Base-by-base conservation (phyloP, 306 rosid species). In the Herpetospermum pedunculosum region DNA sequence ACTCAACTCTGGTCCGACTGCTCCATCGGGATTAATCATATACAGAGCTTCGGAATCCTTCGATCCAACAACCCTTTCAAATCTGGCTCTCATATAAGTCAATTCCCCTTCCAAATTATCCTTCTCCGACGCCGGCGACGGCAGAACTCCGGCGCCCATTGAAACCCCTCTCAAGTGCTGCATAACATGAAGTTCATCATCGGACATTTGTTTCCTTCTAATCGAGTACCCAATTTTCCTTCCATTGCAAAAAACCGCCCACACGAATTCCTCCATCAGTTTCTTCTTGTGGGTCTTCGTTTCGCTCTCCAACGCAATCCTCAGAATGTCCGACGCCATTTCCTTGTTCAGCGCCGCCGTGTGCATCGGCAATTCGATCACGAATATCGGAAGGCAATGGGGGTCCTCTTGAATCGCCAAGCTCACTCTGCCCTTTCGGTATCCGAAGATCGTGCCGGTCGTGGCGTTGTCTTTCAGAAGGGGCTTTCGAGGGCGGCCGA, bases 101-200 rank as follows among this genome's bases (percentile, higher is more conserved):
- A 94, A 69, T 72, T 94, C 97, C 0, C 97, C 97, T 10, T 94
- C 97, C 3, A 76, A 75, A 15, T 57, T 68, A 12, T 75, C 78
- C 37, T 87, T 87, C 37, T 88, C 86, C 26, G 83, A 67, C 2
- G 89, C 78, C 73, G 70, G 70, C 3, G 74, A 12, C 0, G 97
- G 97, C 29, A 91, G 87, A 54, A 94, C 97, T 35, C 99, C 99
- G 10, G 99, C 97, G 3, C 99, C 99, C 97, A 91, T 94, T 0
- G 97, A 94, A 19, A 94, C 99, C 8, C 99, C 99, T 83, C 96
- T 83, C 78, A 94, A 68, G 30, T 83, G 88, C 53, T 94, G 99
- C 96, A 91, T 94, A 43, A 94, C 97, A 47, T 89, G 86, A n/a
- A 88, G 81, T 72, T 94, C 99, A 21, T 94, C 99, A 2, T 88